Conservation (phyloP, 352 stramenopile genomes). For the Pythium apleroticum region DNA sequence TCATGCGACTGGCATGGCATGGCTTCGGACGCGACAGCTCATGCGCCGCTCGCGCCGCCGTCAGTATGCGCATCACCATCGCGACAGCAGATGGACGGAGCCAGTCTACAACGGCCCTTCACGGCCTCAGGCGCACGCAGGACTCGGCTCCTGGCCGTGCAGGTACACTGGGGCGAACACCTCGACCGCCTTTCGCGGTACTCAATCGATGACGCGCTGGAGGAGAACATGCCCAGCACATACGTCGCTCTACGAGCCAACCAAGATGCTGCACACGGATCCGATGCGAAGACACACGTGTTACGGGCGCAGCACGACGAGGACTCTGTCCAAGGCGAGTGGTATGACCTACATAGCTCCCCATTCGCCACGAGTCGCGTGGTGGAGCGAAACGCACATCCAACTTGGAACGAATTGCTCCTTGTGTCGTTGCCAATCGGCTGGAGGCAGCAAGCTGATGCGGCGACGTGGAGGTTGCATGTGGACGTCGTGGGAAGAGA, state of each 20-base stretch:
- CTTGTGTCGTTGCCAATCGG: constrained; percentile 49
- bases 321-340: constrained; percentile 5
- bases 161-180: constrained; percentile 51
- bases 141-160: constrained; percentile 47
- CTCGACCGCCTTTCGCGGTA: constrained; percentile 23
- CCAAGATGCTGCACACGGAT: neutral
- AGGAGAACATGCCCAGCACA: constrained; percentile 5
- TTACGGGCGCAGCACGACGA: constrained; percentile 12
- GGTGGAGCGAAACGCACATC: constrained; percentile 34
- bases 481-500: constrained; percentile 68
- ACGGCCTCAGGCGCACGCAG: constrained; percentile 38
- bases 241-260: constrained; percentile 23
- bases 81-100: neutral
- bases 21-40: constrained; percentile 20
- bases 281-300: neutral
- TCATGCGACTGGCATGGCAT: constrained; percentile 19
- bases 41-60: constrained; percentile 49
- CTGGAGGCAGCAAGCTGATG: constrained; percentile 29
- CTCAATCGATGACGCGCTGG: neutral
- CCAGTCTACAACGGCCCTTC: constrained; percentile 39
- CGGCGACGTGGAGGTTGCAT: constrained; percentile 28
- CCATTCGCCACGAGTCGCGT: constrained; percentile 69
- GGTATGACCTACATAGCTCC: constrained; percentile 54
- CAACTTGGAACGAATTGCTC: constrained; percentile 72
- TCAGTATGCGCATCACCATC: constrained; percentile 36